Evolutionary conservation across 202 grass and related monocot genomes (phyloP).

Genomic region (Carex arenaria): DNA sequence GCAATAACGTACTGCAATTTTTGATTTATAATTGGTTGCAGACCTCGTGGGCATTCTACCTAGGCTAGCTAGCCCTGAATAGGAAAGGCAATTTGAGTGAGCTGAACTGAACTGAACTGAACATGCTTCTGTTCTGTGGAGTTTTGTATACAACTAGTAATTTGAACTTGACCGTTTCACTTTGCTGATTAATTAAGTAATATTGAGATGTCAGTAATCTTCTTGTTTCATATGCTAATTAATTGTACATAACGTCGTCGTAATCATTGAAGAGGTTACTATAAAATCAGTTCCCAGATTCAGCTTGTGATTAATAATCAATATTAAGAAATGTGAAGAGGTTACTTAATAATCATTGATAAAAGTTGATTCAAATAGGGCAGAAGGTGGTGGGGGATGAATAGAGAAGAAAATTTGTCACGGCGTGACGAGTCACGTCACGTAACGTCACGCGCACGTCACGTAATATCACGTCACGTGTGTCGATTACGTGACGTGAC

Average conservation of each 20-base stretch:
- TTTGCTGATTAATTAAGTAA: background rate
- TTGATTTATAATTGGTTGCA: conserved; percentile 32
- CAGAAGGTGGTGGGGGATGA: too few species aligned
- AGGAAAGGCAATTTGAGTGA: conserved; percentile 44
- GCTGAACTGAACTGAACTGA: conserved; percentile 1
- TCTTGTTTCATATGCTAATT: background rate
- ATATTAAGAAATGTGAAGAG: background rate
- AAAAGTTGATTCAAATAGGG: too few species aligned
- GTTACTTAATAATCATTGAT: background rate
- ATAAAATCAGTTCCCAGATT: background rate
- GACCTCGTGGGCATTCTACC: conserved; percentile 57
- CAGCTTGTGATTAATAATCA: background rate
- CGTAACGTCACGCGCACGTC: too few species aligned
- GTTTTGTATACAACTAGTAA: background rate
- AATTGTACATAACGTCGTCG: background rate
- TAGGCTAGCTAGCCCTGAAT: conserved; percentile 31
- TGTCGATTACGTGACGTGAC: too few species aligned
- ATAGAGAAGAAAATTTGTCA: too few species aligned
- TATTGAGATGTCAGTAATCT: background rate
- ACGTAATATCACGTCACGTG: too few species aligned
- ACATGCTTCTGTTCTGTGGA: background rate
- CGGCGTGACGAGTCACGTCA: too few species aligned
- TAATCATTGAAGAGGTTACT: too few species aligned
- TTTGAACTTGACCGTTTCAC: background rate
- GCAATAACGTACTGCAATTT: background rate